Percentiles rank a stretch among this genome's conserved stretches.
phyloP scores from a whole-genome alignment of 2,329 filamentous ascomycete species.

The Rhynchosporium agropyri region DNA sequence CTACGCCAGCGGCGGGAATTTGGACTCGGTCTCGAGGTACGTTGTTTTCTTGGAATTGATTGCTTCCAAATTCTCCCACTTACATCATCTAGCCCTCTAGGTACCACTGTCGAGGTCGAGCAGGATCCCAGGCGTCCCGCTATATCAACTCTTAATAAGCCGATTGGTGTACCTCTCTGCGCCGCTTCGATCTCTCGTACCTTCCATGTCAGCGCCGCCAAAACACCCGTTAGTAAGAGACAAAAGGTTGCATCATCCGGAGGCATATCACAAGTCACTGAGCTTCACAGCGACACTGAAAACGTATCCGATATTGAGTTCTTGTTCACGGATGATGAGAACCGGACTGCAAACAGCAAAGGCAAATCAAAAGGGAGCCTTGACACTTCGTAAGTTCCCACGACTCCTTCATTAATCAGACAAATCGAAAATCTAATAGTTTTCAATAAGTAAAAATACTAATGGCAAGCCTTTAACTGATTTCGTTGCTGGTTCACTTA shows the following conservation, averaged over 20 bases:
- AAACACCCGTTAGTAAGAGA: constrained; percentile 19
- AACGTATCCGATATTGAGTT: constrained; percentile 44
- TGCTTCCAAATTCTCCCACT: neutral
- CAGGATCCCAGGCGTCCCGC: constrained; percentile 37
- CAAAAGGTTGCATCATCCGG: constrained; percentile 16
- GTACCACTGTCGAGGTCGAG: constrained; percentile 23
- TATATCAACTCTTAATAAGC: constrained; percentile 26
- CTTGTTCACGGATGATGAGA: constrained; percentile 45
- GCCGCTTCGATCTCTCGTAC: constrained; percentile 37
- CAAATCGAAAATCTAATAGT: neutral
- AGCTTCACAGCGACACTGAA: constrained; percentile 35
- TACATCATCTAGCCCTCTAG: constrained; percentile 7
- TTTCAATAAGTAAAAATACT: neutral
- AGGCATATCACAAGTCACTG: neutral
- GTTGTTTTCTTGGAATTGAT: neutral
- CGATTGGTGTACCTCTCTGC: constrained; percentile 38
- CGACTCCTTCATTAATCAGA: neutral
- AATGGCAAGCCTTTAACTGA: constrained; percentile 47
- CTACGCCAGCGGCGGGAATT: neutral
- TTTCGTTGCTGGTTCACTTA: constrained; percentile 69
- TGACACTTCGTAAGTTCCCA: constrained; percentile 1
- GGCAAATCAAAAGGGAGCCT: constrained; percentile 19
- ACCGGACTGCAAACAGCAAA: constrained; percentile 17
- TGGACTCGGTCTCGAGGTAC: constrained; percentile 16
- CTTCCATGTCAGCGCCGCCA: constrained; percentile 29